Evolutionary conservation across 805 yeast species (phyloP), one percentile per base, ranked within the genome.

Genomic region (Hanseniaspora lachancei): DNA sequence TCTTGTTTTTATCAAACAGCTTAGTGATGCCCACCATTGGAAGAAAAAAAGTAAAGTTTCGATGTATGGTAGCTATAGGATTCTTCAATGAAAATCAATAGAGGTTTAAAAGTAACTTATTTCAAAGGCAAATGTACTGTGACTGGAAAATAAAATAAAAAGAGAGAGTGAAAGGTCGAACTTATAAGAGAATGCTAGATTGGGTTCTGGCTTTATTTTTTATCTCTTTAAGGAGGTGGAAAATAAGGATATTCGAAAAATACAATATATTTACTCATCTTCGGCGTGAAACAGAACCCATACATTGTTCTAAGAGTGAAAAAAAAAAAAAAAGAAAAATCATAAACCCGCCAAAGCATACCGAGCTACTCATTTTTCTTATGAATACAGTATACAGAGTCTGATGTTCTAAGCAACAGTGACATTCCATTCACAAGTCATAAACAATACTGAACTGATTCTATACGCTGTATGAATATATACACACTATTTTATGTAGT

Each of bases 401-500:
- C 7, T 39, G 5, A 8, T 32, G 35, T 5, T 7, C 21, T 16
- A 3, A n/a, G 21, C 12, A 20, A 39, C n/a, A 21, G 20, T 21
- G 24, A 41, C 23, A 41, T 9, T 13, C 16, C 5, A 15, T 12
- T 23, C 13, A 12, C 18, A 16, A 12, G 15, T 2, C 13, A 32
- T 32, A 10, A 2, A 13, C 15, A n/a, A 8, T 5, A 16, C 3
- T 44, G 23, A 27, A 27, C n/a, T n/a, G 29, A 27, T 44, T 44
- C 23, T 40, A 20, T 40, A n/a, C 13, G 20, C 5, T 21, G 6
- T n/a, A 38, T 29, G 16, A 32, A 32, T 27, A 32, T 34, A 20
- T 12, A 6, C 8, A 2, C 13, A 15, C 20, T 49, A 55, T 23
- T 55, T 55, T 10, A 88, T 87, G 69, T 91, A 93, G 69, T 93